phyloP scores from a whole-genome alignment of 306 rosid genomes.

The Myrica gale region DNA sequence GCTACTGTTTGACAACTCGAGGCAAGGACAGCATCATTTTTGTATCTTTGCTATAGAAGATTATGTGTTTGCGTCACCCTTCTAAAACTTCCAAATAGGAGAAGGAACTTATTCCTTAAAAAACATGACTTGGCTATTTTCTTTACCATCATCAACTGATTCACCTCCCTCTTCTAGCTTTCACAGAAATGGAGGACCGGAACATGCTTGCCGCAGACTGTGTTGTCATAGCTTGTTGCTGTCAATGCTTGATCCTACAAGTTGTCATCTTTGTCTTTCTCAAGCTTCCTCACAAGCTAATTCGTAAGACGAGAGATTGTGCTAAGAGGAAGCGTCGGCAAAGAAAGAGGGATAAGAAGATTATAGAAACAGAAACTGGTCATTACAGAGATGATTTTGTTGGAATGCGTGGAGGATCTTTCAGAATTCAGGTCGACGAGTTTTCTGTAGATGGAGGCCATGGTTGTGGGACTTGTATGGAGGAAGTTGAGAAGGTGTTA shows the following conservation, averaged over 20 bases:
- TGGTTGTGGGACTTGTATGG: slow-evolving; percentile 46
- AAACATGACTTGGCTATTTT: slow-evolving; percentile 35
- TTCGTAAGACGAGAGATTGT: slow-evolving; percentile 49
- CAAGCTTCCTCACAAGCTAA: slow-evolving; percentile 60
- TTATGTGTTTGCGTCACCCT: slow-evolving; percentile 50
- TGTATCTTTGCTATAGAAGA: slow-evolving; percentile 47
- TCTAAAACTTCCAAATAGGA: slow-evolving; percentile 30
- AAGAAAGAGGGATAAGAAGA: slow-evolving; percentile 32
- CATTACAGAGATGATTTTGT: slow-evolving; percentile 32
- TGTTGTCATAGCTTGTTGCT: slow-evolving; percentile 75
- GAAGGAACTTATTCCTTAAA: slow-evolving; percentile 47
- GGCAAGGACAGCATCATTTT: background rate
- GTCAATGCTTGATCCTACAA: slow-evolving; percentile 80
- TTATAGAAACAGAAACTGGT: slow-evolving; percentile 31
- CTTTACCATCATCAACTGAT: slow-evolving; percentile 30
- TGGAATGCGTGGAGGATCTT: slow-evolving; percentile 35
- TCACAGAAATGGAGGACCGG: slow-evolving; percentile 63
- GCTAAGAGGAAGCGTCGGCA: slow-evolving; percentile 50
- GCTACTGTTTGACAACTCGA: slow-evolving; percentile 31
- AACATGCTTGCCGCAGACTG: slow-evolving; percentile 66
- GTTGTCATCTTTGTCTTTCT: slow-evolving; percentile 52
- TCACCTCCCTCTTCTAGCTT: slow-evolving; percentile 9
- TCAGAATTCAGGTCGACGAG: slow-evolving; percentile 33
- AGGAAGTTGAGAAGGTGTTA: slow-evolving; percentile 75
- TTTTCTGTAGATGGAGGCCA: slow-evolving; percentile 17